phyloP scores from a whole-genome alignment of 2,329 filamentous ascomycete species.

The Ceratocystis huliohia region DNA sequence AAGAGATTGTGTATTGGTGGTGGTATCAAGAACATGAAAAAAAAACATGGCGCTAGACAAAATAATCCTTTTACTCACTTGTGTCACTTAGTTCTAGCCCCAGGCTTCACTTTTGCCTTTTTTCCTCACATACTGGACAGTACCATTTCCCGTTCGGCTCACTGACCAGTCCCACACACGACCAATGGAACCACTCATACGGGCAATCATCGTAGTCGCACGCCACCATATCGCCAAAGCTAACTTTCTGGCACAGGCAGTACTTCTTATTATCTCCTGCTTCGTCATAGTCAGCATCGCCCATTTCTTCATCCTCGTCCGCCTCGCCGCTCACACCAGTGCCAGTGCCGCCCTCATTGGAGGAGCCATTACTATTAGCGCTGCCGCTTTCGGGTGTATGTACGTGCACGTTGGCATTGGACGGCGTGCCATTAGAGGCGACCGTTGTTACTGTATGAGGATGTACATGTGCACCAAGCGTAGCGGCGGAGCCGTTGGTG shows the following conservation, averaged over 20 bases:
- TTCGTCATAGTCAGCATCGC: slow-evolving; percentile 52
- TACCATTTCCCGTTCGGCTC: slow-evolving; percentile 57
- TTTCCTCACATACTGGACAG: slow-evolving; percentile 49
- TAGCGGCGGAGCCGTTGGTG: not conserved
- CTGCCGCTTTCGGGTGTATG: not conserved
- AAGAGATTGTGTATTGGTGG: not conserved
- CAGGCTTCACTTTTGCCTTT: slow-evolving; percentile 32
- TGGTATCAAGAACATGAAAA: not conserved
- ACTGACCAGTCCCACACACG: slow-evolving; percentile 54
- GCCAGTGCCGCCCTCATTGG: slow-evolving; percentile 21
- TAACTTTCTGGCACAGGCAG: slow-evolving; percentile 71
- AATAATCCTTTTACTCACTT: not conserved
- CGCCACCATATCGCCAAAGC: slow-evolving; percentile 78
- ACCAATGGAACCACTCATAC: slow-evolving; percentile 83
- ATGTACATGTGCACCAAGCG: not conserved
- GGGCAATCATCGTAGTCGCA: slow-evolving; percentile 74
- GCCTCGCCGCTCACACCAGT: slow-evolving; percentile 29
- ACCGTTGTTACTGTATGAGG: not conserved
- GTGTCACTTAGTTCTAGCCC: not conserved
- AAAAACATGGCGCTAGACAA: not conserved
- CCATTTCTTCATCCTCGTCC: slow-evolving; percentile 44
- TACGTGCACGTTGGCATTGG: too few species aligned
- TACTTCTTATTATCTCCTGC: slow-evolving; percentile 69
- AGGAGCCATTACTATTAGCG: not conserved
- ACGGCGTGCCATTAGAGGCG: slow-evolving; percentile 17